Evolutionary conservation across 1,284 basidiomycete genomes (phyloP), one percentile per base, ranked within the genome.

Genomic region (Ustilago curta): DNA sequence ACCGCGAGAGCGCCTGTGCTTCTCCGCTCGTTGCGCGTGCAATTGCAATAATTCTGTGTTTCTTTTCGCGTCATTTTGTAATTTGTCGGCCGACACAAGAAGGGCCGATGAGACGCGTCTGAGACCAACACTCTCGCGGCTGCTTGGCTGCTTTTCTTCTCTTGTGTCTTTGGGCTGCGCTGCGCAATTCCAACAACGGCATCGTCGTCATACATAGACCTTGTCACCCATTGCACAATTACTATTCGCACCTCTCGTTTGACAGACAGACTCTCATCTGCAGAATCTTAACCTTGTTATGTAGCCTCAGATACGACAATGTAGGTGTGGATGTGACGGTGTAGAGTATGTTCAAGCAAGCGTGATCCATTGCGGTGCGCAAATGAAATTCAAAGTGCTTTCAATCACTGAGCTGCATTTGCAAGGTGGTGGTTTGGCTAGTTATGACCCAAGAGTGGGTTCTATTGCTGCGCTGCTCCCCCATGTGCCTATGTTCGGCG

Each of bases 331-430:
- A 51, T 31, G 59, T 54, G 59, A 53, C 48, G 3, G 48, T 55
- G 39, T 42, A 42, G 7, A 45, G 25, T 39, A 29, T 31, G 27
- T 21, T 27, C 44, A 16, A 29, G 45, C 25, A 14, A 47, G 45
- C n/a, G 27, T 47, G 27, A 31, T 16, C 45, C 45, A 27, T 42
- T 19, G 27, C 27, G 37, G 32, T 45, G 60, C 60, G 40, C 53
- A 63, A 45, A 63, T 56, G 53, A 63, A 63, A 63, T 63, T 63
- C 23, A 63, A 63, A 37, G 19, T 31, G 44, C 44, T 27, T 45
- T 21, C 35, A 37, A 14, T 37, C 12, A 35, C 32, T 35, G 32
- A 35, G 32, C 32, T 31, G 32, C 32, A 35, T 35, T 12, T 7
- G n/a, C n/a, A 35, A 12, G 32, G 32, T 35, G 35, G 35, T 37